Conservation (phyloP, 495 filamentous ascomycete species). For the Penicillium desertorum region DNA sequence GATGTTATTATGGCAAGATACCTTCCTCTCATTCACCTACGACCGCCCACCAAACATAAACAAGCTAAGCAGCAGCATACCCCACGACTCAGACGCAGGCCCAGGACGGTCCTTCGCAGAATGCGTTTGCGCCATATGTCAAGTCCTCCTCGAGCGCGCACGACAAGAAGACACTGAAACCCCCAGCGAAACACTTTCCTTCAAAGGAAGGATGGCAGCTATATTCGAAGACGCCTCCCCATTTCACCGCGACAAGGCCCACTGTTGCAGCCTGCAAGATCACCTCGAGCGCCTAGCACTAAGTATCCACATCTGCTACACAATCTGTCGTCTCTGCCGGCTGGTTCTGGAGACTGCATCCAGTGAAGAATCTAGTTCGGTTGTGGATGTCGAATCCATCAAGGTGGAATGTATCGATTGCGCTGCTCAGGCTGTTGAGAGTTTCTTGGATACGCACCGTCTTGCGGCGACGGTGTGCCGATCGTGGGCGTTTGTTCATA, state of each 20-base stretch:
- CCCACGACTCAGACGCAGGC: conserved; percentile 24
- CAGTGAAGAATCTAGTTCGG: neutral
- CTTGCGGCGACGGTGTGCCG: conserved; percentile 20
- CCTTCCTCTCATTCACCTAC: conserved; percentile 51
- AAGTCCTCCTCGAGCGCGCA: conserved; percentile 31
- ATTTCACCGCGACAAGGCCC: conserved; percentile 40
- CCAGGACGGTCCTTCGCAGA: conserved; percentile 19
- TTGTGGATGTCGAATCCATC: neutral
- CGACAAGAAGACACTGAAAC: neutral
- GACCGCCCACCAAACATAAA: conserved; percentile 43
- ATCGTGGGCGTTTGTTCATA: conserved; percentile 28
- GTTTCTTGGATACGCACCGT: conserved; percentile 26
- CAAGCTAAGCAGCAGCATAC: conserved; percentile 36
- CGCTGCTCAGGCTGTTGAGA: conserved; percentile 12
- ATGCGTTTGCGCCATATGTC: conserved; percentile 39
- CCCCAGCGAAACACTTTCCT: conserved; percentile 26
- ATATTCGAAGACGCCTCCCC: conserved; percentile 44
- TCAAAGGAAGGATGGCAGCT: conserved; percentile 38
- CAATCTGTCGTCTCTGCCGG: conserved; percentile 20
- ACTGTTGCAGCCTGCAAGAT: conserved; percentile 42
- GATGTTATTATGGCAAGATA: conserved; percentile 55
- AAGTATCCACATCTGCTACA: conserved; percentile 23
- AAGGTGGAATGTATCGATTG: neutral
- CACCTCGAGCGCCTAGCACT: conserved; percentile 51
- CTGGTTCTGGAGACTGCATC: conserved; percentile 11